Evolutionary conservation across 208 protist species (phyloP).

Genomic region (Leishmania aethiopica): DNA sequence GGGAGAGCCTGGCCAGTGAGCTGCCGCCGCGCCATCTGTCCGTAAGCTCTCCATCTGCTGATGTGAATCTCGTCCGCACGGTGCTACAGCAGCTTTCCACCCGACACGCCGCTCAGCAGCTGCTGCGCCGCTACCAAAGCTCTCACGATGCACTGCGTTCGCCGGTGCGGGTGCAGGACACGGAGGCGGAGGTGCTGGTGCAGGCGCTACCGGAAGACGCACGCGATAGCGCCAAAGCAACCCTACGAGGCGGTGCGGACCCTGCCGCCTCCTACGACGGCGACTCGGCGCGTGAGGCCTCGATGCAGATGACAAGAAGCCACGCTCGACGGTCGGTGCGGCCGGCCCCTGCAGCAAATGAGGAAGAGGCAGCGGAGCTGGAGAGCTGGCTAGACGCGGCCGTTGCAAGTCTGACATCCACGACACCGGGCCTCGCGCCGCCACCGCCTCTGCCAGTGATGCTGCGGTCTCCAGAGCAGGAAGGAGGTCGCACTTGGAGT

Average conservation of each 20-base stretch:
- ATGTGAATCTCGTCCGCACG: constrained; percentile 7
- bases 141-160: neutral
- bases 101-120: constrained; percentile 12
- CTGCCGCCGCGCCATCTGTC: neutral
- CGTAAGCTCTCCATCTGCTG: neutral
- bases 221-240: neutral
- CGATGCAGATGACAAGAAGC: neutral
- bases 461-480: neutral
- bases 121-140: constrained; percentile 11
- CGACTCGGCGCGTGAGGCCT: neutral
- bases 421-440: neutral
- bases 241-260: neutral
- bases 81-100: constrained; percentile 27
- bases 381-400: neutral
- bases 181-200: constrained; percentile 21
- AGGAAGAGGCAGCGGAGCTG: neutral
- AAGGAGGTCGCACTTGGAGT: neutral
- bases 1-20: neutral
- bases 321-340: neutral
- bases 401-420: neutral
- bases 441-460: constrained; percentile 4
- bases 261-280: neutral
- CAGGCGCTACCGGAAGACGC: constrained; percentile 6
- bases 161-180: neutral
- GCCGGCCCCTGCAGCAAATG: neutral